These are phyloP conservation scores for Byssochlamys sp. DNA, from an alignment of 2,329 filamentous ascomycete species.

Conservation along the genomic window DNA sequence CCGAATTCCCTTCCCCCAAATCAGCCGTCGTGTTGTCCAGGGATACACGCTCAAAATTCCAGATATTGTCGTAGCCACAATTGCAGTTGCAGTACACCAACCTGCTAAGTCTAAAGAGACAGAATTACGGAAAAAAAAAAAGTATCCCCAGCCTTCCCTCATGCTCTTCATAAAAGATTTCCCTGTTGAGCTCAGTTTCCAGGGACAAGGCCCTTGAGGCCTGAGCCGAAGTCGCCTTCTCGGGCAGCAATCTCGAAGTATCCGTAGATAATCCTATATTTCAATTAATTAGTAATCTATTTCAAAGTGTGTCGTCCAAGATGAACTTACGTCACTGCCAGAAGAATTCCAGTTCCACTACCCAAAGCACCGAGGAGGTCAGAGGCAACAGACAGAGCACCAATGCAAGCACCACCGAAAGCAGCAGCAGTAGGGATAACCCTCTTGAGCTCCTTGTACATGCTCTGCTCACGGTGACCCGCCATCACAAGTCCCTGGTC, in stretches of 20 bases:
- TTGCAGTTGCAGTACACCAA: constrained; percentile 7
- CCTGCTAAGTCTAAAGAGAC: constrained; percentile 7
- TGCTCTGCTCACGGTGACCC: constrained; percentile 97
- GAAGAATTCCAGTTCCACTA: constrained; percentile 91
- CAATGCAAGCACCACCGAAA: constrained; percentile 97
- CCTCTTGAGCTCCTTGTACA: constrained; percentile 99
- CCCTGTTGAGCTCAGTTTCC: constrained; percentile 28
- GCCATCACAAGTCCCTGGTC: constrained; percentile 99
- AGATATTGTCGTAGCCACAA: constrained; percentile 10
- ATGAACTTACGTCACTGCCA: constrained; percentile 85
- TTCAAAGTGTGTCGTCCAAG: background rate
- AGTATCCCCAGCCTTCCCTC: constrained; percentile 15
- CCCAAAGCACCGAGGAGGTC: constrained; percentile 93
- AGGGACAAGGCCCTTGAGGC: constrained; percentile 57
- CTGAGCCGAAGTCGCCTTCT: constrained; percentile 79
- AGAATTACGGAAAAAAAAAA: constrained; percentile 14
- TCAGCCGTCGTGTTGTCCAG: background rate
- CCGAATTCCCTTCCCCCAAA: background rate
- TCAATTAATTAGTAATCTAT: constrained; percentile 13
- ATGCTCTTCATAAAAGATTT: constrained; percentile 24
- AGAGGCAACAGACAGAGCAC: constrained; percentile 86
- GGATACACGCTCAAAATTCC: background rate
- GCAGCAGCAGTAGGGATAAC: constrained; percentile 96
- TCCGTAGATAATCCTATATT: constrained; percentile 81
- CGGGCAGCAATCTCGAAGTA: constrained; percentile 99